These are phyloP conservation scores for Cytospora piceicola DNA, from an alignment of 2,329 filamentous ascomycete species.

Conservation along the genomic window DNA sequence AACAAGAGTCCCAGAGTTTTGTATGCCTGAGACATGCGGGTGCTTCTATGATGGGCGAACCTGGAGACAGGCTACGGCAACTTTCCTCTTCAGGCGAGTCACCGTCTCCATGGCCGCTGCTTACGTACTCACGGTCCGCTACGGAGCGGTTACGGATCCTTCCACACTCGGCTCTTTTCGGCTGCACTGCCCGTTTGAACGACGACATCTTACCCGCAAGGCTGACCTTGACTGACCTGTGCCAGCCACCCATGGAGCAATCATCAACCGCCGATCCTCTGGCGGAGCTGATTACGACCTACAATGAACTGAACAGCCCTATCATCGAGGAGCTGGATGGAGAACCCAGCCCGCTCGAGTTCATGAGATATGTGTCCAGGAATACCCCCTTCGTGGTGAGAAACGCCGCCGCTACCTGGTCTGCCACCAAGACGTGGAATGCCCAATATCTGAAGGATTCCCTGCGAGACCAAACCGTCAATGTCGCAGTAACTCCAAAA, in stretches of 20 bases:
- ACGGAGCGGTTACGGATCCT: too few species aligned
- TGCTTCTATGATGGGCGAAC: too few species aligned
- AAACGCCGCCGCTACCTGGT: conserved; percentile 65
- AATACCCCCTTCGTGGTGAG: conserved; percentile 78
- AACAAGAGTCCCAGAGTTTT: too few species aligned
- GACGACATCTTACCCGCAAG: conserved; percentile 19
- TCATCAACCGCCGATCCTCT: conserved; percentile 44
- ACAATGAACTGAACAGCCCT: conserved; percentile 71
- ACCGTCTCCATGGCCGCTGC: neutral
- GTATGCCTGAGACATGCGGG: too few species aligned
- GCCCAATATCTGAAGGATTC: conserved; percentile 58
- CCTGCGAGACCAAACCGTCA: conserved; percentile 63
- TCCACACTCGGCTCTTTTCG: neutral
- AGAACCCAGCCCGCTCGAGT: conserved; percentile 75
- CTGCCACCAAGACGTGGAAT: conserved; percentile 66
- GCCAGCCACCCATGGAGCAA: conserved; percentile 27
- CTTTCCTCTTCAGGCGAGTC: too few species aligned
- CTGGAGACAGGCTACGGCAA: too few species aligned
- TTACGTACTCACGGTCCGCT: neutral
- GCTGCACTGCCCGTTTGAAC: neutral
- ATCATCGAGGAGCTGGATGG: conserved; percentile 63
- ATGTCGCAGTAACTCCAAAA: conserved; percentile 76
- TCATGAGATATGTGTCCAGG: conserved; percentile 74
- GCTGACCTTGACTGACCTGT: conserved; percentile 20
- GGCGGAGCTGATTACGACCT: conserved; percentile 65